Conservation (phyloP, 225 moss, liverwort and hornwort species). For the Lunularia cruciata region DNA sequence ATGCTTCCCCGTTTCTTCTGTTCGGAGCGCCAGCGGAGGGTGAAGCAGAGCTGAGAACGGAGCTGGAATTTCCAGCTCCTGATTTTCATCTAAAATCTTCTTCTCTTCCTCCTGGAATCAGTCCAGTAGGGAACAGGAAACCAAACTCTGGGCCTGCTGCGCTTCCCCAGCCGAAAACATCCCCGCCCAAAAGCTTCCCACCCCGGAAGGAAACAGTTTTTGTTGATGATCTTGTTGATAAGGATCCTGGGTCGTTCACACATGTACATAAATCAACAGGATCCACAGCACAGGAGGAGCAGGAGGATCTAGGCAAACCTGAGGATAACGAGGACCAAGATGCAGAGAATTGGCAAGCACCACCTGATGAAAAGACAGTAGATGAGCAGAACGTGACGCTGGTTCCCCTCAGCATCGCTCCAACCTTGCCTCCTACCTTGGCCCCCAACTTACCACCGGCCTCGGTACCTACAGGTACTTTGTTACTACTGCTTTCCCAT, state of each 20-base stretch:
- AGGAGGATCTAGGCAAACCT: slow-evolving; percentile 16
- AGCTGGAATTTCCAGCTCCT: not conserved
- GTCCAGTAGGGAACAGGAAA: not conserved
- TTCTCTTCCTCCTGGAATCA: not conserved
- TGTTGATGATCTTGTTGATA: no score
- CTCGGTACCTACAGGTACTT: slow-evolving; percentile 14
- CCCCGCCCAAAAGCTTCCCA: no score
- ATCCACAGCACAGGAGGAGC: not conserved
- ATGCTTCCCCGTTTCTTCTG: slow-evolving; percentile 19
- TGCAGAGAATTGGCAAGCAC: slow-evolving; percentile 3
- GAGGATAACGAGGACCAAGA: slow-evolving; percentile 31
- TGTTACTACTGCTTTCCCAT: no score
- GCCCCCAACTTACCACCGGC: no score
- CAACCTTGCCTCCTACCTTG: no score
- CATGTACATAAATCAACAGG: not conserved
- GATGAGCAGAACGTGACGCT: not conserved
- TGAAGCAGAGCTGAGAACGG: slow-evolving; percentile 9
- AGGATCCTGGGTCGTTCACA: not conserved
- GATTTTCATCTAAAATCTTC: not conserved
- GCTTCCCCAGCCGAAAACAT: not conserved
- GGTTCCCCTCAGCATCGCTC: no score
- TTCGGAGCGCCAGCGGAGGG: not conserved
- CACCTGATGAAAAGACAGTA: not conserved
- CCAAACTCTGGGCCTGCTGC: not conserved
- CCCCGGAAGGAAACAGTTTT: not conserved